These are phyloP conservation scores for Calonectria crousiana DNA, from an alignment of 2,329 filamentous ascomycete genomes.

Conservation along the genomic window DNA sequence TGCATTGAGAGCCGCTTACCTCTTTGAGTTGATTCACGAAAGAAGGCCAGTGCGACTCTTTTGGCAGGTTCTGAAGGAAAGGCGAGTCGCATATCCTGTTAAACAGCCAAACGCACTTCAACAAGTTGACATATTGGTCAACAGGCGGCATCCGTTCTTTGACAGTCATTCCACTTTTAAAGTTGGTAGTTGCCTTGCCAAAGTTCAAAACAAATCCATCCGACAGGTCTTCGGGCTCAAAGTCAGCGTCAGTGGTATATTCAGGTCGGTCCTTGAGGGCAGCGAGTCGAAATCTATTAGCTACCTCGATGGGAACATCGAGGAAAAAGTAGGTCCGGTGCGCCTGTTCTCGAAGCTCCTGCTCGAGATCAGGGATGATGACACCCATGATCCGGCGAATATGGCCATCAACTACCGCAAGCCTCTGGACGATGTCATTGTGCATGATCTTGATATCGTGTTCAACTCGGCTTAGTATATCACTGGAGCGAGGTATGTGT, in stretches of 20 bases:
- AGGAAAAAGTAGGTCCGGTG: slow-evolving; percentile 27
- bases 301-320: slow-evolving; percentile 39
- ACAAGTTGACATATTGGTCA: slow-evolving; percentile 47
- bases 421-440: slow-evolving; percentile 37
- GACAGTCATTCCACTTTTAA: slow-evolving; percentile 43
- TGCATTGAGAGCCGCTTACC: slow-evolving; percentile 30
- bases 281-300: slow-evolving; percentile 39
- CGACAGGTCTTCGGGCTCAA: slow-evolving; percentile 44
- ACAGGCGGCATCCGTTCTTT: slow-evolving; percentile 38
- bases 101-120: slow-evolving; percentile 51
- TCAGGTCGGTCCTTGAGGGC: slow-evolving; percentile 38
- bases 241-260: slow-evolving; percentile 36
- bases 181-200: slow-evolving; percentile 41
- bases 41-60: slow-evolving; percentile 52
- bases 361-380: slow-evolving; percentile 43
- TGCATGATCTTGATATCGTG: slow-evolving; percentile 46
- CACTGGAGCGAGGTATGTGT: slow-evolving; percentile 36
- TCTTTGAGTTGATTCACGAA: slow-evolving; percentile 48
- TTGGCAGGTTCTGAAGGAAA: slow-evolving; percentile 18
- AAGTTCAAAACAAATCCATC: slow-evolving; percentile 50
- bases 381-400: slow-evolving; percentile 42
- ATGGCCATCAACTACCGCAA: slow-evolving; percentile 39
- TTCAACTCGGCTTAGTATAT: slow-evolving; percentile 47
- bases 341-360: slow-evolving; percentile 37
- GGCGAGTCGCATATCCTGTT: slow-evolving; percentile 34